A percentile compares a stretch with the other conserved stretches of the same genome.
Conservation (phyloP, 495 filamentous ascomycete species). For the Aspergillus baeticus region DNA sequence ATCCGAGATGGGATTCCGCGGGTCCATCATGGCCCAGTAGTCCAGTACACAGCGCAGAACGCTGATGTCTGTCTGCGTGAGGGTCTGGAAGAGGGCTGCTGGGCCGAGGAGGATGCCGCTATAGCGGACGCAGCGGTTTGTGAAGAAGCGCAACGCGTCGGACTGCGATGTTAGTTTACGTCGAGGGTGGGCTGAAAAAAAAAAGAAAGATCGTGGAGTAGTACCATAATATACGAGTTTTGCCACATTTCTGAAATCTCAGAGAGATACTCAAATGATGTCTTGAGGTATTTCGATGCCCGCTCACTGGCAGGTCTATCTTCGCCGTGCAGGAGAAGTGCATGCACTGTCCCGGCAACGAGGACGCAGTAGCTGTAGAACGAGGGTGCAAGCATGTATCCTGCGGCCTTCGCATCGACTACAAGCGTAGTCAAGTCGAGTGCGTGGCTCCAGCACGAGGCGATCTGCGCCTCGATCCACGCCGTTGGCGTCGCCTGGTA, state of each 20-base stretch:
- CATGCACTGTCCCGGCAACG: conserved; percentile 27
- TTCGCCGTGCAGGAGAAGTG: conserved; percentile 17
- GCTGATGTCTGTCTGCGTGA: conserved; percentile 17
- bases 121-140: conserved; percentile 21
- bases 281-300: conserved; percentile 22
- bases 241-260: conserved; percentile 25
- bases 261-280: conserved; percentile 18
- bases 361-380: conserved; percentile 29
- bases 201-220: no score
- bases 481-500: conserved; percentile 8
- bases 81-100: conserved; percentile 16
- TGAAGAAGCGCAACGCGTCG: conserved; percentile 20
- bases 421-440: conserved; percentile 20
- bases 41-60: conserved; percentile 20
- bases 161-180: conserved; percentile 11
- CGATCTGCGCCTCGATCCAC: conserved; percentile 17
- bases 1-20: conserved; percentile 21
- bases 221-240: conserved; percentile 24
- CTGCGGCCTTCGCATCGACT: conserved; percentile 26
- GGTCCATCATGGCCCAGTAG: conserved; percentile 30
- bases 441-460: conserved; percentile 15
- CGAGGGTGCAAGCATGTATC: conserved; percentile 23
- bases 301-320: conserved; percentile 9
- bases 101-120: conserved; percentile 21
- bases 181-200: no score